phyloP scores from a whole-genome alignment of 2,329 filamentous ascomycete genomes.

The Penicillium sclerotiorum region DNA sequence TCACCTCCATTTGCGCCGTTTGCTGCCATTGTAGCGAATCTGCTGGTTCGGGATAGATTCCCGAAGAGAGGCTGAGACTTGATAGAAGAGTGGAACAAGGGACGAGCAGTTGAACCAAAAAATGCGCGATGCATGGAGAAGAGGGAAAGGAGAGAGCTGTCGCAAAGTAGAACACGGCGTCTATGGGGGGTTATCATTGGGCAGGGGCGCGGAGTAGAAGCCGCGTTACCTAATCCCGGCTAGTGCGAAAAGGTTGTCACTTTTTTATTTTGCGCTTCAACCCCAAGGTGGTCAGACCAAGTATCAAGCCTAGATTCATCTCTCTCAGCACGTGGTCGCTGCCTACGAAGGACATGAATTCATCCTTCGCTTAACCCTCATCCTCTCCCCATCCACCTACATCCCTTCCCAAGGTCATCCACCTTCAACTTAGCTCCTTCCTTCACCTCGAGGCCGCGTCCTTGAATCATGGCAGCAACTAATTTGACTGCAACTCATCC shows the following conservation, averaged over 20 bases:
- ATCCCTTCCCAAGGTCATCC: too few species aligned
- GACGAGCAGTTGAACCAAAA: slow-evolving; percentile 6
- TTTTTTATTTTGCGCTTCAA: slow-evolving; percentile 10
- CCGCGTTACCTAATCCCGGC: slow-evolving; percentile 21
- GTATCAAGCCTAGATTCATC: neutral
- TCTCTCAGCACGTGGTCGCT: neutral
- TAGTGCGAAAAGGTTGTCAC: slow-evolving; percentile 15
- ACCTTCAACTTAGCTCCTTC: slow-evolving; percentile 11
- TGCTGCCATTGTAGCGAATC: slow-evolving; percentile 24
- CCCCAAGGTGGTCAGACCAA: neutral
- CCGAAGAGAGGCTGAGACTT: slow-evolving; percentile 2
- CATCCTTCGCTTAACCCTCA: slow-evolving; percentile 1
- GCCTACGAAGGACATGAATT: slow-evolving; percentile 2
- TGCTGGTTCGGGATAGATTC: neutral
- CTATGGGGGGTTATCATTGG: neutral
- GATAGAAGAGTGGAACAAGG: slow-evolving; percentile 4
- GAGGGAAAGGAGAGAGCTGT: neutral
- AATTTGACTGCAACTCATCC: slow-evolving; percentile 34
- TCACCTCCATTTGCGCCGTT: slow-evolving; percentile 29
- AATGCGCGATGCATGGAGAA: slow-evolving; percentile 22
- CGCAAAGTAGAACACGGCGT: neutral
- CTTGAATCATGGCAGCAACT: slow-evolving; percentile 34
- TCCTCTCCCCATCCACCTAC: neutral
- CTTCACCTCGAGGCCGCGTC: slow-evolving; percentile 7
- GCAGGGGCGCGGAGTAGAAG: neutral